phyloP scores from a whole-genome alignment of 2,329 filamentous ascomycete genomes.

The Calonectria pteridis region DNA sequence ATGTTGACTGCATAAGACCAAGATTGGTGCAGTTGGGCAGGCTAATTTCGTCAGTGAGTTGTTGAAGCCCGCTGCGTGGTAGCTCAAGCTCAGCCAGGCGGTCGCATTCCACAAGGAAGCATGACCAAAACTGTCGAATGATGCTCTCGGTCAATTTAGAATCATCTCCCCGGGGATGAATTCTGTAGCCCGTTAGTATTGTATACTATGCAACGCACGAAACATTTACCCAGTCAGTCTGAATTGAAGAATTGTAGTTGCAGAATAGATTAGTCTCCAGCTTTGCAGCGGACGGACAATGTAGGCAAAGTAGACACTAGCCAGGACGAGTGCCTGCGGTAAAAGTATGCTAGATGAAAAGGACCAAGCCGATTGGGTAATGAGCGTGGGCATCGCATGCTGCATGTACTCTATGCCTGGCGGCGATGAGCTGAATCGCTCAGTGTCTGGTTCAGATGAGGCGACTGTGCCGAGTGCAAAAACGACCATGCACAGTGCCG shows the following conservation, averaged over 20 bases:
- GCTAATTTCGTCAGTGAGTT: slow-evolving; percentile 46
- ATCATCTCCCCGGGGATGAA: slow-evolving; percentile 32
- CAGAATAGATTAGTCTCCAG: slow-evolving; percentile 49
- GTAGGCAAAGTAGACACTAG: slow-evolving; percentile 50
- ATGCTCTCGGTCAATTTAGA: slow-evolving; percentile 37
- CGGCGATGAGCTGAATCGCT: slow-evolving; percentile 33
- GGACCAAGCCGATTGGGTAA: slow-evolving; percentile 46
- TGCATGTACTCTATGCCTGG: slow-evolving; percentile 49
- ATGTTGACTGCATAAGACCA: slow-evolving; percentile 40
- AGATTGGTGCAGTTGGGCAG: slow-evolving; percentile 45
- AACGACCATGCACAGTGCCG: slow-evolving; percentile 48
- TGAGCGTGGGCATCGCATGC: slow-evolving; percentile 45
- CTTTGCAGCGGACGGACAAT: slow-evolving; percentile 49
- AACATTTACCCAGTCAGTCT: slow-evolving; percentile 34
- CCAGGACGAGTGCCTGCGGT: slow-evolving; percentile 47
- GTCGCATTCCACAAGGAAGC: slow-evolving; percentile 49
- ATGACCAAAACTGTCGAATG: slow-evolving; percentile 47
- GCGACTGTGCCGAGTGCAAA: slow-evolving; percentile 45
- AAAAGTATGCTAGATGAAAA: slow-evolving; percentile 45
- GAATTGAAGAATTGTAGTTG: slow-evolving; percentile 48
- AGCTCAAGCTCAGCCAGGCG: slow-evolving; percentile 49
- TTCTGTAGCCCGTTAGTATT: slow-evolving; percentile 13
- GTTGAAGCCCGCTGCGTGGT: slow-evolving; percentile 48
- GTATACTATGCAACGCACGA: rapidly evolving
- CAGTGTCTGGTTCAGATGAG: slow-evolving; percentile 33